Percentiles rank a stretch among this genome's conserved stretches.
Conservation (phyloP, 345 rosid species). For the Atalantia buxifolia region DNA sequence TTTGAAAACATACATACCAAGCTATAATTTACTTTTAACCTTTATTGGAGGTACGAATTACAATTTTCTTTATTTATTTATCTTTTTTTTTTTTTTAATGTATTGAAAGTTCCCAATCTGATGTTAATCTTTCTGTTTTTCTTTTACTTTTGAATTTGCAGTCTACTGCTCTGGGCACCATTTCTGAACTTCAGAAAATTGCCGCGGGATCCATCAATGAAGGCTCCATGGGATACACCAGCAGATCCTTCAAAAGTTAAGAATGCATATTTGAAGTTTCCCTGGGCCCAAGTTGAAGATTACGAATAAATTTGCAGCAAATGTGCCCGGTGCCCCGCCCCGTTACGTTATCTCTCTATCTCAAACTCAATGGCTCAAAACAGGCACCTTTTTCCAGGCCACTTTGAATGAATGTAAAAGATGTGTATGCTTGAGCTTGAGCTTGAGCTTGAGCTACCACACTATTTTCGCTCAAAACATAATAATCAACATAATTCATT, state of each 20-base stretch:
- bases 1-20: too few relatives aligned
- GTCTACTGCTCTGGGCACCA: constrained; percentile 81
- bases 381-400: not conserved
- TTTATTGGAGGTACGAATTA: too few relatives aligned
- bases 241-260: constrained; percentile 55
- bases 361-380: not conserved
- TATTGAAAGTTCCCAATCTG: not conserved
- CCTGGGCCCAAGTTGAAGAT: constrained; percentile 82
- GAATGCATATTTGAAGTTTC: constrained; percentile 52
- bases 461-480: not conserved
- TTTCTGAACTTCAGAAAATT: constrained; percentile 89
- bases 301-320: constrained; percentile 29
- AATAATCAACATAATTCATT: not conserved
- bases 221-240: constrained; percentile 83
- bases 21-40: too few relatives aligned
- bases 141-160: constrained; percentile 17
- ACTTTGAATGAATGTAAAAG: not conserved
- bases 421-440: not conserved
- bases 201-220: constrained; percentile 80
- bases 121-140: too few relatives aligned
- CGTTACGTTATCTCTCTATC: not conserved
- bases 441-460: not conserved
- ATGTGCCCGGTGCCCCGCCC: too few relatives aligned
- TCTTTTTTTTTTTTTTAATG: too few relatives aligned
- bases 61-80: too few relatives aligned